phyloP scores from a whole-genome alignment of 2,329 filamentous ascomycete genomes.

The Aspergillus sp. region DNA sequence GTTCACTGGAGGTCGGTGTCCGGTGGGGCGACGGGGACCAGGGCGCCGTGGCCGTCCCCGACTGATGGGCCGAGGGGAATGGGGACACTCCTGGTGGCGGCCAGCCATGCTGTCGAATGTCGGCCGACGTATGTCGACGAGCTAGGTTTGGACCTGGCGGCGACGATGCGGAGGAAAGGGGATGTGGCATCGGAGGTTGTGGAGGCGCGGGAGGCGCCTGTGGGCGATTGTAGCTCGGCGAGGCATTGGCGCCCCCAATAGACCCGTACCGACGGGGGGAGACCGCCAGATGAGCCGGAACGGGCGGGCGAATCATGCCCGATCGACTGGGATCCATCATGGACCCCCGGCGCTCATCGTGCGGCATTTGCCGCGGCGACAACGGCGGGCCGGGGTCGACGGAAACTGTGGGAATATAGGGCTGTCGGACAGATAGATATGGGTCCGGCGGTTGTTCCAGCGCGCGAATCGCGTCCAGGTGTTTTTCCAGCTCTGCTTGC shows the following conservation, averaged over 20 bases:
- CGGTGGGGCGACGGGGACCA: slow-evolving; percentile 68
- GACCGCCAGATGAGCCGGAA: slow-evolving; percentile 77
- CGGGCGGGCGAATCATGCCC: slow-evolving; percentile 71
- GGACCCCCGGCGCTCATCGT: slow-evolving; percentile 77
- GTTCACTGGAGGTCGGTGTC: slow-evolving; percentile 53
- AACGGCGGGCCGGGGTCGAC: slow-evolving; percentile 71
- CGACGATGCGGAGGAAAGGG: slow-evolving; percentile 56
- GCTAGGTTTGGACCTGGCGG: slow-evolving; percentile 66
- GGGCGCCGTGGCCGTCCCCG: slow-evolving; percentile 60
- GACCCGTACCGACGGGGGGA: slow-evolving; percentile 84
- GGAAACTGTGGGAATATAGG: slow-evolving; percentile 61
- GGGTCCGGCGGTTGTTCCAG: slow-evolving; percentile 65
- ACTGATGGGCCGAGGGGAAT: slow-evolving; percentile 63
- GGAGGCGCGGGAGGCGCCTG: slow-evolving; percentile 66
- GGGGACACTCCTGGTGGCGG: slow-evolving; percentile 60
- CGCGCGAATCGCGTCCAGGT: slow-evolving; percentile 57
- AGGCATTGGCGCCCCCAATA: slow-evolving; percentile 68
- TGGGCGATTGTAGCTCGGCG: slow-evolving; percentile 70
- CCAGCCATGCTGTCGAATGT: slow-evolving; percentile 88
- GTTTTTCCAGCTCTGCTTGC: slow-evolving; percentile 63
- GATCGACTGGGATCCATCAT: slow-evolving; percentile 61
- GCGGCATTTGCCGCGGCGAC: slow-evolving; percentile 81
- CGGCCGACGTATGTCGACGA: slow-evolving; percentile 88
- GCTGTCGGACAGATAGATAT: slow-evolving; percentile 62
- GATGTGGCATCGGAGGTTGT: slow-evolving; percentile 66